Evolutionary conservation across 2,329 filamentous ascomycete species (phyloP), one percentile per base, ranked within the genome.

Genomic region (Westerdykella ornata): DNA sequence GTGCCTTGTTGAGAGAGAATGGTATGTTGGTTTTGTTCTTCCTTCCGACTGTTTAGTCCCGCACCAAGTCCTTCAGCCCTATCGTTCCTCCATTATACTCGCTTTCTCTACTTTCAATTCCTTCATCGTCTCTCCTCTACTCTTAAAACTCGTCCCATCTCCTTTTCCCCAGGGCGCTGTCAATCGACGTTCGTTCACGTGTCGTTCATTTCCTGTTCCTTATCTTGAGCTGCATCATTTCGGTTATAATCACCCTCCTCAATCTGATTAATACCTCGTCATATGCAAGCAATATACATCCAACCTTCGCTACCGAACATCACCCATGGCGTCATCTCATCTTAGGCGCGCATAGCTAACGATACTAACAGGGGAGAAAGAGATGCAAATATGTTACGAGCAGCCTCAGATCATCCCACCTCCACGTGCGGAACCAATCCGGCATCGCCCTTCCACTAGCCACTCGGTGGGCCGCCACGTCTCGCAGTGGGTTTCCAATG

Each of bases 401-500:
- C 63, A 67, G 47, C 62, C 57, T 26, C 51, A 53, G 41, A 29
- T 43, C 15, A 43, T 62, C 16, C 43, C 52, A 35, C 52, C 51
- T 34, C 61, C 60, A 37, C 54, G 53, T 37, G 57, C 59, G 19
- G 55, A 60, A 39, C 53, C 62, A 40, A 45, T 53, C 14, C 45
- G 52, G 36, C 42, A 55, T 13, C 60, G 62, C 5, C 62, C 63
- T 36, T 49, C 52, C 8, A 65, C 62, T n/a, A 60, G 61, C 39
- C 60, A 65, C 16, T 57, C 60, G 5, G 52, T 63, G 52, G 52
- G 53, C 47, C 54, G 49, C 6, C 62, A 65, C 38, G 51, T 65
- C 31, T 63, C 62, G 16, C 60, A 65, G 52, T 66, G 62, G 63
- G 57, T 63, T 8, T 42, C 54, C 20, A 60, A 35, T 30, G 54